Evolutionary conservation across 83 land plant genomes (phyloP).

Genomic region (Larix sibirica): DNA sequence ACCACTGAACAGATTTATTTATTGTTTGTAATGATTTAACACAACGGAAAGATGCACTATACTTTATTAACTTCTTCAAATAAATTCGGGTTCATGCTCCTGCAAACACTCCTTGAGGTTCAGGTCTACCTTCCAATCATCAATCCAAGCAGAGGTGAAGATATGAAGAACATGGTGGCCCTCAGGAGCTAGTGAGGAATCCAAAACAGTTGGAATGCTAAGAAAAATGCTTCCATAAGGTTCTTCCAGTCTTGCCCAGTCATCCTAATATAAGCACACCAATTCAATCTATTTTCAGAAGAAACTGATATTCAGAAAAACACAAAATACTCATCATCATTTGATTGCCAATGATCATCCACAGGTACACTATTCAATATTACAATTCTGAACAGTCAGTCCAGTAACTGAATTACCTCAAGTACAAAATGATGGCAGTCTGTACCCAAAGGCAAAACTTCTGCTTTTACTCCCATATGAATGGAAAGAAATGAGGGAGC

Average conservation of each 20-base stretch:
- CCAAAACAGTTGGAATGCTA: constrained; percentile 97
- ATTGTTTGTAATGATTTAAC: background rate
- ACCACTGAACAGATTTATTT: background rate
- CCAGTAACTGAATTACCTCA: constrained; percentile 51
- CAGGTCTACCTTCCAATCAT: constrained; percentile 81
- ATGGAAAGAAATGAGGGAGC: constrained; percentile 97
- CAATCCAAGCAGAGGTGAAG: constrained; percentile 87
- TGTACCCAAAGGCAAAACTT: constrained; percentile 80
- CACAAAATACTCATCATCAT: background rate
- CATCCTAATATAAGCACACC: constrained; percentile 36
- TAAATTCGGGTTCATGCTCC: background rate
- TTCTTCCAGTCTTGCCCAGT: constrained; percentile 74
- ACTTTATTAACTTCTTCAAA: constrained; percentile 3
- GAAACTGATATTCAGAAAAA: background rate
- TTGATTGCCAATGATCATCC: background rate
- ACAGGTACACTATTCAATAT: background rate
- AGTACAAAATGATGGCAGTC: constrained; percentile 97
- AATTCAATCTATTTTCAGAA: background rate
- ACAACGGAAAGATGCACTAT: background rate
- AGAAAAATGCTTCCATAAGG: constrained; percentile 95
- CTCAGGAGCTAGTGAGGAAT: constrained; percentile 85
- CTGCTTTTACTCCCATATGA: constrained; percentile 94
- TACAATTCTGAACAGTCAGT: background rate
- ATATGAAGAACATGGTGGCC: constrained; percentile 94
- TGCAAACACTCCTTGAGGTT: background rate